Percentiles rank a stretch among this genome's conserved stretches.
Evolutionary conservation across 495 filamentous ascomycete species (phyloP).

Genomic region (Annulohypoxylon stygium): DNA sequence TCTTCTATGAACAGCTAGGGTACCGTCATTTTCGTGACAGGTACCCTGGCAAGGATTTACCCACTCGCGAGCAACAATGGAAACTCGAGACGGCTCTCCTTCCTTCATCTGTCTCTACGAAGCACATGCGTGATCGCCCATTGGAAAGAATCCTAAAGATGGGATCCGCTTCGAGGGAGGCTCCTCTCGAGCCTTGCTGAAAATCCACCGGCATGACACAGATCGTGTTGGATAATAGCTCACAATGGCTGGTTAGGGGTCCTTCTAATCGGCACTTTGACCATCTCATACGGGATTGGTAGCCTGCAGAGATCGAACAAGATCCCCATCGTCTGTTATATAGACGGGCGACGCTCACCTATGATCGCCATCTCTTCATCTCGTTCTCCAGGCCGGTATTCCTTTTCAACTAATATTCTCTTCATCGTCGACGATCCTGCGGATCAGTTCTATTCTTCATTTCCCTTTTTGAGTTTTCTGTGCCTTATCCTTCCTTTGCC

Average conservation of each 20-base stretch:
- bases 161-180: slow-evolving; percentile 28
- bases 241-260: slow-evolving; percentile 36
- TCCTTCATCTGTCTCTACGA: slow-evolving; percentile 6
- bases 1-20: slow-evolving; percentile 15
- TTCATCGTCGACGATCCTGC: slow-evolving; percentile 52
- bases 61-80: slow-evolving; percentile 25
- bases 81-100: slow-evolving; percentile 39
- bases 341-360: slow-evolving; percentile 36
- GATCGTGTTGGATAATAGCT: slow-evolving; percentile 47
- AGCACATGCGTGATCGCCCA: not conserved
- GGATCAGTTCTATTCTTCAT: slow-evolving; percentile 53
- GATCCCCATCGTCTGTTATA: slow-evolving; percentile 35
- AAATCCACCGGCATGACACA: slow-evolving; percentile 50
- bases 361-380: slow-evolving; percentile 35
- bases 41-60: slow-evolving; percentile 20
- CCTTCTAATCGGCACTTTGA: slow-evolving; percentile 28
- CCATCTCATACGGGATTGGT: slow-evolving; percentile 4
- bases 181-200: slow-evolving; percentile 35
- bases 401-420: slow-evolving; percentile 51
- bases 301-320: slow-evolving; percentile 28
- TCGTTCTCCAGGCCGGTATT: slow-evolving; percentile 50
- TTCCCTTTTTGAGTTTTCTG: slow-evolving; percentile 52
- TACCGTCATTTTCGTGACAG: slow-evolving; percentile 21
- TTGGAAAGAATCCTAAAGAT: slow-evolving; percentile 13
- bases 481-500: slow-evolving; percentile 46